Evolutionary conservation across 441 rosid genomes (phyloP), one percentile per base, ranked within the genome.

Genomic region (Populus hybrid): DNA sequence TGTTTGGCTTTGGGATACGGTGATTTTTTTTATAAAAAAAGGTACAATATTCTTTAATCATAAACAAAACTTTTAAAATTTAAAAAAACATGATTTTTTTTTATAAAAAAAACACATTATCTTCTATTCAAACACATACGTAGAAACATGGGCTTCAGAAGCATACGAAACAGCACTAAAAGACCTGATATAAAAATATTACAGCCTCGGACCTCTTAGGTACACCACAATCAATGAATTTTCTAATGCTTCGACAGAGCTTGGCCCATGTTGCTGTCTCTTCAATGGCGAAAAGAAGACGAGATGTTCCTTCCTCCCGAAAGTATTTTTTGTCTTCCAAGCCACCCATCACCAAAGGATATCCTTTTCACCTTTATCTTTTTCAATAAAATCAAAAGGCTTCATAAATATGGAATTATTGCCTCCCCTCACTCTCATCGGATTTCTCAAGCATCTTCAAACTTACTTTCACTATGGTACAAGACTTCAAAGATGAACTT

Each of bases 251-350:
- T 32, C 32, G 36, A 28, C 67, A 61, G 30, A 72, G 68, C 66
- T 50, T 77, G 81, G 57, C 73, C 81, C 80, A 73, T 77, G 1
- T 53, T 71, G 28, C 32, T 65, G 73, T 76, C 76, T 74, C 28
- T 76, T 34, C 53, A 14, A 23, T 16, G 61, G 79, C 9, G 59
- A 70, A 70, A 77, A 61, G 69, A 77, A 24, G 74, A 77, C 38
- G 73, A 70, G 73, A 70, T 69, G 79, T 70, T 61, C 66, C 66
- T n/a, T 59, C 32, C 64, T 40, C 67, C 69, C 69, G 36, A 71
- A 78, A 82, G 69, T 50, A 67, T 28, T 53, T 61, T 76, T 82
- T 78, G 76, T 82, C 81, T 75, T 76, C 72, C 35, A 40, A 9
- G 63, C 76, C 66, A 71, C 79, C 76, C 70, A 53, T 50, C 73